phyloP scores from a whole-genome alignment of 2,329 filamentous ascomycete genomes.

The Beauveria varroae region DNA sequence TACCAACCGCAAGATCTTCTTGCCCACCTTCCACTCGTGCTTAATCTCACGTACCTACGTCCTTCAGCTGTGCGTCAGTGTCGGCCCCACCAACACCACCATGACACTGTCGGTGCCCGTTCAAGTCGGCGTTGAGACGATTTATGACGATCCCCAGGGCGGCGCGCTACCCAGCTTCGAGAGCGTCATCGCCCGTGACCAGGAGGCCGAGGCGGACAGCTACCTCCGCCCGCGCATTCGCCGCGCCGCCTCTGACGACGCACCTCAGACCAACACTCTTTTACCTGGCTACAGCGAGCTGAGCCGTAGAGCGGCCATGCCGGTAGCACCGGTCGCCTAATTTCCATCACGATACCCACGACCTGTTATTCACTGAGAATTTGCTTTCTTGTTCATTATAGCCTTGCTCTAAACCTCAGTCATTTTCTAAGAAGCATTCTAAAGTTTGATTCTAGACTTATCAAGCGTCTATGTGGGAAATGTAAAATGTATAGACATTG shows the following conservation, averaged over 20 bases:
- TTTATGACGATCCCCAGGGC: constrained; percentile 24
- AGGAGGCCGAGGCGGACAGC: constrained; percentile 37
- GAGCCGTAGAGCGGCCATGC: constrained; percentile 17
- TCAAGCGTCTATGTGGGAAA: background rate
- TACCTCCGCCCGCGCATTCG: constrained; percentile 35
- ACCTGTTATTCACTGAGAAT: background rate
- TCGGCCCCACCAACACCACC: constrained; percentile 34
- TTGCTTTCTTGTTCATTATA: background rate
- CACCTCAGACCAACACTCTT: constrained; percentile 23
- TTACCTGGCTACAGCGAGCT: constrained; percentile 34
- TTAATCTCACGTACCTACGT: constrained; percentile 49
- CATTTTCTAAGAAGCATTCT: background rate
- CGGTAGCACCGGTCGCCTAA: constrained; percentile 8
- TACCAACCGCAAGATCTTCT: constrained; percentile 40
- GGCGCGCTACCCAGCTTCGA: constrained; percentile 43
- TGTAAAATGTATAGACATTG: background rate
- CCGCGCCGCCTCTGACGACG: constrained; percentile 24
- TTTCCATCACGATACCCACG: constrained; percentile 8
- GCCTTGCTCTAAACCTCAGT: background rate
- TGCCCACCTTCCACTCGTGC: constrained; percentile 53
- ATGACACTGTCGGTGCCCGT: constrained; percentile 41
- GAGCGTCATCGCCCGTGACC: constrained; percentile 32
- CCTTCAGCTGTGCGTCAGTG: constrained; percentile 38
- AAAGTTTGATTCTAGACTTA: background rate
- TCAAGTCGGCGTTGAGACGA: constrained; percentile 40